These are phyloP conservation scores for Eudorina sp. DNA, from an alignment of 139 green algal species.

Conservation along the genomic window DNA sequence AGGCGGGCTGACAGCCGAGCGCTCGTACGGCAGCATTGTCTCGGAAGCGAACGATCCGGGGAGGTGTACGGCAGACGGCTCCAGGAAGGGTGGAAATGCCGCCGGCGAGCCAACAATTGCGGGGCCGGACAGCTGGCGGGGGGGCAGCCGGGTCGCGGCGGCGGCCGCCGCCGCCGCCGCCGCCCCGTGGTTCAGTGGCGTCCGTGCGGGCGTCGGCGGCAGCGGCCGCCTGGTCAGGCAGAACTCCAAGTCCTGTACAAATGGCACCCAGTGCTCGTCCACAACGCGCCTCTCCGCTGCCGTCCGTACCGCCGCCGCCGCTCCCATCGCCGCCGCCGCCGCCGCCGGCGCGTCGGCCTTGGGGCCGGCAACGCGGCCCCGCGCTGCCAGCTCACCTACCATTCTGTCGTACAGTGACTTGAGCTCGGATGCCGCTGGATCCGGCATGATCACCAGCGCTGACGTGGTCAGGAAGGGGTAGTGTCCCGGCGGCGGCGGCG, in stretches of 20 bases:
- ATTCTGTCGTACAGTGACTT: slow-evolving; percentile 20
- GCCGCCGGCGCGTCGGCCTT: neutral
- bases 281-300: neutral
- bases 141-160: neutral
- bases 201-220: too few relatives aligned
- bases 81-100: too few relatives aligned
- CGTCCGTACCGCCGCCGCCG: neutral
- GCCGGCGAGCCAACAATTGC: too few relatives aligned
- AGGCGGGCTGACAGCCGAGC: neutral
- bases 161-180: too few relatives aligned
- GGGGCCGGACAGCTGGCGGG: neutral
- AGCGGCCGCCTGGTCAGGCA: neutral
- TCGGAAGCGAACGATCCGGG: too few relatives aligned
- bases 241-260: slow-evolving; percentile 31
- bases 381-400: slow-evolving; percentile 12
- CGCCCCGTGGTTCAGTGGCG: too few relatives aligned
- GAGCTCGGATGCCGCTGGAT: neutral
- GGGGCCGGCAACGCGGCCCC: neutral
- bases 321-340: neutral
- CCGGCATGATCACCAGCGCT: neutral
- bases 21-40: too few relatives aligned
- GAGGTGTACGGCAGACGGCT: too few relatives aligned
- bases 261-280: slow-evolving; percentile 16
- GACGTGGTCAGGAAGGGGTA: neutral
- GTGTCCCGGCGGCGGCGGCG: neutral